Evolutionary conservation across 805 yeast species (phyloP).

Genomic region (Wickerhamomyces strasburgensis): DNA sequence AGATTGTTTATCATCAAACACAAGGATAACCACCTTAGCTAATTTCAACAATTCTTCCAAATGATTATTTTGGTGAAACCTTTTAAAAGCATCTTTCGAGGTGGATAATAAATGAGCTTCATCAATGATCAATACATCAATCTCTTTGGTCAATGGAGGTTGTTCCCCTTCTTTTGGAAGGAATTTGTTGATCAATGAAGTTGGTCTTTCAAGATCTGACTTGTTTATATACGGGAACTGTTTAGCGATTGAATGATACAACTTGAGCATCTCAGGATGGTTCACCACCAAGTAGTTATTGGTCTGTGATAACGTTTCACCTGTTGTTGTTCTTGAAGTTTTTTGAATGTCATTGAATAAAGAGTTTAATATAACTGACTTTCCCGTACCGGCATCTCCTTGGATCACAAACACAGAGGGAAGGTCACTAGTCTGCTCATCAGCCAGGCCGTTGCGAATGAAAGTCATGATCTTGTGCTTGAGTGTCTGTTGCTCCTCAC

Average conservation of each 20-base stretch:
- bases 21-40: slow-evolving; percentile 36
- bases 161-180: slow-evolving; percentile 3
- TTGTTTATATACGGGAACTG: slow-evolving; percentile 33
- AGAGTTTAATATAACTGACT: slow-evolving; percentile 38
- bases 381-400: slow-evolving; percentile 48
- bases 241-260: slow-evolving; percentile 35
- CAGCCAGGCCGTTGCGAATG: slow-evolving; percentile 21
- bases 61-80: slow-evolving; percentile 41
- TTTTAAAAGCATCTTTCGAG: slow-evolving; percentile 39
- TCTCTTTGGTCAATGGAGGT: neutral
- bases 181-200: slow-evolving; percentile 36
- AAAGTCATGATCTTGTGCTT: slow-evolving; percentile 29
- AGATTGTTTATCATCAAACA: slow-evolving; percentile 42
- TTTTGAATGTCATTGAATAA: slow-evolving; percentile 39
- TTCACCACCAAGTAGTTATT: slow-evolving; percentile 38
- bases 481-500: slow-evolving; percentile 33
- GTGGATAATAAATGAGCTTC: slow-evolving; percentile 43
- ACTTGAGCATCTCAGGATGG: slow-evolving; percentile 44
- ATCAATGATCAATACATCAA: slow-evolving; percentile 39
- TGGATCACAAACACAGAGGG: slow-evolving; percentile 37
- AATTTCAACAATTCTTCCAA: slow-evolving; percentile 35
- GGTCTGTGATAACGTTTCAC: slow-evolving; percentile 25
- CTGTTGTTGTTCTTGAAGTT: slow-evolving; percentile 18
- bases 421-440: slow-evolving; percentile 5
- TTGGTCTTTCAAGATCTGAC: slow-evolving; percentile 40